Evolutionary conservation across 2,329 filamentous ascomycete species (phyloP).

Genomic region (Ceratocystis huliohia): DNA sequence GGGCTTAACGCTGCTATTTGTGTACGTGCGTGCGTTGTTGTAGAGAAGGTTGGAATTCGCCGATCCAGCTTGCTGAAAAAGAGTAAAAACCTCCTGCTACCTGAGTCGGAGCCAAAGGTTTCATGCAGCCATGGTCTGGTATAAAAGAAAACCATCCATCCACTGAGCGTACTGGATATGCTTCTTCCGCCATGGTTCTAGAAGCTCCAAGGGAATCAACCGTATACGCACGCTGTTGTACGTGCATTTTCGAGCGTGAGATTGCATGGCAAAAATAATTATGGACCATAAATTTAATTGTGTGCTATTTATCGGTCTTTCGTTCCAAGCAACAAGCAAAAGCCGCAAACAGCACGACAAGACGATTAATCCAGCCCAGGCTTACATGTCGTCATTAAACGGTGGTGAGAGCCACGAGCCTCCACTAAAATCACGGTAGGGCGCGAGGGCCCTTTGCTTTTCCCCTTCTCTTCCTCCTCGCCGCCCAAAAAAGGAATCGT

Average conservation of each 20-base stretch:
- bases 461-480: not conserved
- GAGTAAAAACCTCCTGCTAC: too few relatives aligned
- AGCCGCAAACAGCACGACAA: not conserved
- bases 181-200: constrained; percentile 1
- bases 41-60: too few relatives aligned
- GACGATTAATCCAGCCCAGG: not conserved
- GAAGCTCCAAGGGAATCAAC: not conserved
- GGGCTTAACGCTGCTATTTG: too few relatives aligned
- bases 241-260: not conserved
- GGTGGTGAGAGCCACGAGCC: constrained; percentile 1
- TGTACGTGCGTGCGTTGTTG: too few relatives aligned
- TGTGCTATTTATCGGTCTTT: not conserved
- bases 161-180: not conserved
- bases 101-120: not conserved
- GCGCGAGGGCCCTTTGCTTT: not conserved
- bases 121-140: not conserved
- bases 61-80: too few relatives aligned
- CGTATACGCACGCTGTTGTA: not conserved
- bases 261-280: not conserved
- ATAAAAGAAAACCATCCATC: not conserved
- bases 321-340: not conserved
- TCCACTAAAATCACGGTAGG: not conserved
- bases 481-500: not conserved
- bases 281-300: not conserved
- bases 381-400: constrained; percentile 5